phyloP scores from a whole-genome alignment of 2,329 filamentous ascomycete species.

The Cladosporium sp. region DNA sequence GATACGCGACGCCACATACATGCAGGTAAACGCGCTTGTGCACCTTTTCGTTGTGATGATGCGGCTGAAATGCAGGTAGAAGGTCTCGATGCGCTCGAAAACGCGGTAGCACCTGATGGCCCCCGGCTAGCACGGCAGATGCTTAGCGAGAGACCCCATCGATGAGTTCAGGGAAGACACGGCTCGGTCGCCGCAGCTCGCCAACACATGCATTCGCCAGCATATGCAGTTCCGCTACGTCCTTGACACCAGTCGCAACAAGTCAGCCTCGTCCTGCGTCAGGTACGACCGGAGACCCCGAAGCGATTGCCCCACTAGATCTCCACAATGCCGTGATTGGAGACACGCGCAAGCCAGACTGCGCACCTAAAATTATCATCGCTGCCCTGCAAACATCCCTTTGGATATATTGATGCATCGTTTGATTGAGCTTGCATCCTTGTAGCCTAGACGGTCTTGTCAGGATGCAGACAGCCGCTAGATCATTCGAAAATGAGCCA shows the following conservation, averaged over 20 bases:
- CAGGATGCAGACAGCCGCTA: background rate
- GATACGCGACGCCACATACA: background rate
- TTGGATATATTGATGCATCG: background rate
- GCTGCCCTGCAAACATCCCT: background rate
- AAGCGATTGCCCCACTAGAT: background rate
- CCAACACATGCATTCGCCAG: background rate
- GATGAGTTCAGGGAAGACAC: too few species aligned
- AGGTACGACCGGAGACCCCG: background rate
- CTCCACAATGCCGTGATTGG: background rate
- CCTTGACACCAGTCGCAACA: too few species aligned
- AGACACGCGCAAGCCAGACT: background rate
- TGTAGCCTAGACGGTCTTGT: background rate
- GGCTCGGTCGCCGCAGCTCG: background rate
- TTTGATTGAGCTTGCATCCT: background rate
- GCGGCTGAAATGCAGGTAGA: background rate
- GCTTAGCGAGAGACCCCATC: background rate
- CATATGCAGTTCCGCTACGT: background rate
- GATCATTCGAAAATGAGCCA: background rate
- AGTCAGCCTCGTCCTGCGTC: background rate
- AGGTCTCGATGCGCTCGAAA: background rate
- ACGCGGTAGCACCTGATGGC: background rate
- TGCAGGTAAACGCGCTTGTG: background rate
- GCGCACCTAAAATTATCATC: background rate
- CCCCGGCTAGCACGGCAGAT: background rate
- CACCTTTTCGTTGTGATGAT: background rate